These are phyloP conservation scores for Anisodus acutangulus DNA, from an alignment of 257 asterid genomes.

Conservation along the genomic window DNA sequence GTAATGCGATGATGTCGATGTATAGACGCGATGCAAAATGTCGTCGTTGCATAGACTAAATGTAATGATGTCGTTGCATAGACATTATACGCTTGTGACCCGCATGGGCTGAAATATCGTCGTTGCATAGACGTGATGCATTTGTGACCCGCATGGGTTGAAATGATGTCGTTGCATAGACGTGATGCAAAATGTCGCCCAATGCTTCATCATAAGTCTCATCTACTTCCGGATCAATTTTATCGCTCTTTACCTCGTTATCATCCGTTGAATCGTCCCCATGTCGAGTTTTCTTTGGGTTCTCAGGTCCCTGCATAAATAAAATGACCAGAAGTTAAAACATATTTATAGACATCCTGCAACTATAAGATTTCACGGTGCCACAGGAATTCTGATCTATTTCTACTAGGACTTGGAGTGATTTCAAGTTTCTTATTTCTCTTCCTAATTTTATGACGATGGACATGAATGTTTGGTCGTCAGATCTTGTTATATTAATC, in stretches of 20 bases:
- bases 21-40: too few species aligned
- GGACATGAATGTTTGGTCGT: not conserved
- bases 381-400: not conserved
- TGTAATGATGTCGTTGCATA: too few species aligned
- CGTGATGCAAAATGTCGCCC: not conserved
- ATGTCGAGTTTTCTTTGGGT: constrained; percentile 43
- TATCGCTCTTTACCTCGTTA: constrained; percentile 21
- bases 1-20: too few species aligned
- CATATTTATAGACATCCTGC: constrained; percentile 1
- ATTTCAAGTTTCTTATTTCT: not conserved
- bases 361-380: not conserved
- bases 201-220: constrained; percentile 26
- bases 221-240: constrained; percentile 36
- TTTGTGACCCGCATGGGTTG: too few species aligned
- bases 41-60: too few species aligned
- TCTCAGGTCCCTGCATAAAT: constrained; percentile 42
- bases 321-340: constrained; percentile 20
- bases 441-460: not conserved
- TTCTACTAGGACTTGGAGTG: not conserved
- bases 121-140: too few species aligned
- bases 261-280: constrained; percentile 29
- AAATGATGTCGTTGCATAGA: too few species aligned
- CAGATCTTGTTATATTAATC: not conserved
- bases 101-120: too few species aligned
- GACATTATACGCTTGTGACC: too few species aligned